Evolutionary conservation across 2,329 filamentous ascomycete species (phyloP), one percentile per base, ranked within the genome.

Genomic region (Colletotrichum sp.): DNA sequence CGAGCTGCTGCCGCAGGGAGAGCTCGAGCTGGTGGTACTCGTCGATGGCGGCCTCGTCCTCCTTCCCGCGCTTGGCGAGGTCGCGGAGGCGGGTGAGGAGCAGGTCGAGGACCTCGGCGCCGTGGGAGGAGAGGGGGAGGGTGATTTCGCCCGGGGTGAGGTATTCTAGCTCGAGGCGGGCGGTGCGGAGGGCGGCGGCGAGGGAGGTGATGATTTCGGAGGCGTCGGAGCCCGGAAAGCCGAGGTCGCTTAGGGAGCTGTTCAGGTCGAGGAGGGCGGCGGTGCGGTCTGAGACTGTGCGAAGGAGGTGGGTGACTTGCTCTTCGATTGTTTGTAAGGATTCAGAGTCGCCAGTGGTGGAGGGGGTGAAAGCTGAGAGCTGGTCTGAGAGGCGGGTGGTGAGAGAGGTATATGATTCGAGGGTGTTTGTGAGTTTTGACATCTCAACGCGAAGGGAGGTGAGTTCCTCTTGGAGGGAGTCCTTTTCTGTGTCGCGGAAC

Each of bases 121-220:
- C 91, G 66, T 88, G 88, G 0, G 88, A 87, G 0, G 87, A 87
- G 0, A 92, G 83, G 0, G 90, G 89, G 1, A 92, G 85, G 0
- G 86, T 79, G n/a, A 89, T 84, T 80, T 93, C 91, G 8, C 91
- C 91, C 0, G 91, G 91, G 0, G 88, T 90, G 24, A 93, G 86
- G 79, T 92, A 92, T 81, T 93, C 92, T 4, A 93, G 87, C 78
- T 93, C 91, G 0, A 93, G 83, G 2, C 92, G 88, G 2, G 91
- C 91, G 3, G 88, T 82, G 24, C 91, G 89, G 83, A 93, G 90
- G 3, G 88, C 86, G 3, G 84, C 77, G 0, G 86, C 81, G 15
- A 93, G 86, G 0, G 88, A 85, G 2, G 84, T 76, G 9, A 93
- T 80, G 72, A 90, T 87, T n/a, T 88, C 87, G n/a, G 83, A 71